These are phyloP conservation scores for Periconia macrospinosa DNA, from an alignment of 2,329 filamentous ascomycete genomes.

Conservation along the genomic window DNA sequence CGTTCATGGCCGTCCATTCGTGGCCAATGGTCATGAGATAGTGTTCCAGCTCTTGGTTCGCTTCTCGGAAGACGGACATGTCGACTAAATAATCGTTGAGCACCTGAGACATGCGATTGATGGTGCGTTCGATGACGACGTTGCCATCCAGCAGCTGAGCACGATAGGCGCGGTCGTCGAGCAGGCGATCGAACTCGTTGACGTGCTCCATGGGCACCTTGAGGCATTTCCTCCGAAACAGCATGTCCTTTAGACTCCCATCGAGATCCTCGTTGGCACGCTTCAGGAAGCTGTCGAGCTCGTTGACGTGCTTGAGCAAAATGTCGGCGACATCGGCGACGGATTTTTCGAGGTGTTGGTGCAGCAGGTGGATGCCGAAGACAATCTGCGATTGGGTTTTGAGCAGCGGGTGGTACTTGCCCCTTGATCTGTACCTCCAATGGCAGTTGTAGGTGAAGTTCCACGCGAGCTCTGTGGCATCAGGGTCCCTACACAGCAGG, in stretches of 20 bases:
- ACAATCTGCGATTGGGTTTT: slow-evolving; percentile 91
- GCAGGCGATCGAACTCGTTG: slow-evolving; percentile 80
- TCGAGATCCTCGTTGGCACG: slow-evolving; percentile 83
- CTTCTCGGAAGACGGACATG: slow-evolving; percentile 74
- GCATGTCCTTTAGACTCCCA: slow-evolving; percentile 74
- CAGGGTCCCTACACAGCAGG: slow-evolving; percentile 60
- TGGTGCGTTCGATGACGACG: slow-evolving; percentile 86
- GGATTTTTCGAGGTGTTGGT: slow-evolving; percentile 84
- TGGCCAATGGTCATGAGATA: slow-evolving; percentile 72
- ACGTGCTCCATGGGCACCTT: slow-evolving; percentile 83
- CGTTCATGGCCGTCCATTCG: slow-evolving; percentile 59
- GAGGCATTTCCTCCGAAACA: slow-evolving; percentile 71
- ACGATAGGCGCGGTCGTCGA: slow-evolving; percentile 82
- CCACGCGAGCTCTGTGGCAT: slow-evolving; percentile 67
- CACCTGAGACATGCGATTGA: slow-evolving; percentile 73
- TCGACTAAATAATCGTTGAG: slow-evolving; percentile 80
- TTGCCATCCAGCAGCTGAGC: slow-evolving; percentile 83
- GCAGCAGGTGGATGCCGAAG: slow-evolving; percentile 87
- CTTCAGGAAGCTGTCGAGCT: slow-evolving; percentile 89
- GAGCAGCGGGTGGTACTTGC: slow-evolving; percentile 82
- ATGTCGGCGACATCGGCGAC: slow-evolving; percentile 87
- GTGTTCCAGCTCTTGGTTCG: slow-evolving; percentile 73
- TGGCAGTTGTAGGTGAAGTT: slow-evolving; percentile 71
- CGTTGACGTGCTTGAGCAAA: slow-evolving; percentile 87
- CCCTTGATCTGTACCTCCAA: slow-evolving; percentile 76